Base-by-base conservation (phyloP, 2,329 filamentous ascomycete species). In the Pezicula radicicola region DNA sequence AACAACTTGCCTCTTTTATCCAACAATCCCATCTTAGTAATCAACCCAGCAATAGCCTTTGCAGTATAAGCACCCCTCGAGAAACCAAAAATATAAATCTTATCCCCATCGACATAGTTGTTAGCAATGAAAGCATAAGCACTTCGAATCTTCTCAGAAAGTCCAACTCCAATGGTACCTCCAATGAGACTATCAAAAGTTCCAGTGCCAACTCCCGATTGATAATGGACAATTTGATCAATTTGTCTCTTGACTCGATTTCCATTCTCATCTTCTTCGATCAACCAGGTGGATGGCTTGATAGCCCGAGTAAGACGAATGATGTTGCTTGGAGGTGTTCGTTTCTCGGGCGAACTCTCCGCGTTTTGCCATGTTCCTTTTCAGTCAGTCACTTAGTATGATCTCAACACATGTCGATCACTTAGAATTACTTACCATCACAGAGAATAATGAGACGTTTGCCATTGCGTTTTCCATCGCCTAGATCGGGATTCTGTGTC, bases 101-200 rank as follows among this genome's bases (percentile, higher is more conserved):
- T 55, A 51, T 71, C 68, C 2, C 64, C 65, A 3, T 50, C 51
- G 13, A 58, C 54, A 52, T 72, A 75, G 54, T 75, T 75, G 52
- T 68, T 68, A 4, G 69, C 69, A 3, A 75, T 56, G 52, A 76
- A 76, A 16, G 66, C 64, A 56, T 76, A 76, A 10, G 42, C 27
- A 21, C 25, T 16, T 25, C 27, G 35, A 16, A 48, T 35, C 13
- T 48, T 37, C 7, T 18, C 27, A 28, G 35, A 35, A 39, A 48
- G 46, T 7, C 46, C 46, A 30, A 21, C 3, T 19, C 46, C 27
- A 21, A 37, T 15, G 16, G 21, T 27, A 33, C 30, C 47, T 27
- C 47, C 47, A 16, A 33, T 30, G 2, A 49, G 21, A 15, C 42
- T 15, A 18, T 45, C 42, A 1, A 45, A 33, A 10, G 28, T 25